These are phyloP conservation scores for Cytospora chrysosperma DNA, from an alignment of 2,329 filamentous ascomycete species.

Conservation along the genomic window DNA sequence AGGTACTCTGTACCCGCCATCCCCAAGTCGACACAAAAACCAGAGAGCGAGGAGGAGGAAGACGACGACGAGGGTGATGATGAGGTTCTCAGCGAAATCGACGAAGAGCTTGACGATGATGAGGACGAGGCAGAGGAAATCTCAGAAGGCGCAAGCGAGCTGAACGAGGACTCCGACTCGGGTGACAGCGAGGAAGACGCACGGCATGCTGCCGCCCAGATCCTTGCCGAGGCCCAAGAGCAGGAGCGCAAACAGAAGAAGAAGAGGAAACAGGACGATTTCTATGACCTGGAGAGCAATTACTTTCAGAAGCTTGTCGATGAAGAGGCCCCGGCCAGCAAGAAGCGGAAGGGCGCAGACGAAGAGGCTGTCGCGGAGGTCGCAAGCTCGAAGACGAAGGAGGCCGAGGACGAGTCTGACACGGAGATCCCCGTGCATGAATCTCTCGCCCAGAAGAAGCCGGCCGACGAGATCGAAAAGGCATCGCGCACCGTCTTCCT, in stretches of 20 bases:
- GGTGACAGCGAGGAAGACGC: constrained; percentile 29
- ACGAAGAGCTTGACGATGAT: constrained; percentile 32
- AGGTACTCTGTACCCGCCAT: constrained; percentile 43
- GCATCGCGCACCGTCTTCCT: constrained; percentile 88
- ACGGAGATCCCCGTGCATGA: constrained; percentile 55
- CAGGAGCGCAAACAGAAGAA: constrained; percentile 55
- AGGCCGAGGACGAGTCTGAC: constrained; percentile 37
- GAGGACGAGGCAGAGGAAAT: constrained; percentile 42
- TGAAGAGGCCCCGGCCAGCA: constrained; percentile 51
- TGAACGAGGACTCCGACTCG: constrained; percentile 33
- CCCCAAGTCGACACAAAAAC: constrained; percentile 31
- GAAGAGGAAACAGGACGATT: constrained; percentile 62
- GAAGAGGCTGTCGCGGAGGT: constrained; percentile 43
- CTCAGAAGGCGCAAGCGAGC: constrained; percentile 39
- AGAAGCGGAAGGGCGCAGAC: constrained; percentile 47
- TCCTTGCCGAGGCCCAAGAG: constrained; percentile 38
- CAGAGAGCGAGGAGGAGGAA: constrained; percentile 26
- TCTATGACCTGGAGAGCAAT: constrained; percentile 68
- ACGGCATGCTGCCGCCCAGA: constrained; percentile 36
- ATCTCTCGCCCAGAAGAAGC: constrained; percentile 53
- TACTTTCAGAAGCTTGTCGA: constrained; percentile 67
- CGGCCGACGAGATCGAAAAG: constrained; percentile 71
- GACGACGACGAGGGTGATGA: constrained; percentile 30
- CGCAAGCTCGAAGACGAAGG: constrained; percentile 45
- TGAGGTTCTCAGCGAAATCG: constrained; percentile 20